Evolutionary conservation across 1,284 basidiomycete species (phyloP).

Genomic region (Stygiomarasmius scandens): DNA sequence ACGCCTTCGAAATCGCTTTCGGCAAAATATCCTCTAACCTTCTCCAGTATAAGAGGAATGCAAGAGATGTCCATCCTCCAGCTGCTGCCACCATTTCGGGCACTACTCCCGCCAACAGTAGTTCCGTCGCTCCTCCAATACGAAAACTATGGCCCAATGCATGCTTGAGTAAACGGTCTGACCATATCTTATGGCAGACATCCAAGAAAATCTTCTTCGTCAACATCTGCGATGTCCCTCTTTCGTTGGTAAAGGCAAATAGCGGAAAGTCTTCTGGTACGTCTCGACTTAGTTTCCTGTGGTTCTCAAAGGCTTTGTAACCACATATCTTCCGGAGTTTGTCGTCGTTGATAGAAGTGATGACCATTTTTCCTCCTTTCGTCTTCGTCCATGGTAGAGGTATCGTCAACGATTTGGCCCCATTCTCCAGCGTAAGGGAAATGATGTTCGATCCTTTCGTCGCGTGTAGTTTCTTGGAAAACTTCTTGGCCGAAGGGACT

Average conservation of each 20-base stretch:
- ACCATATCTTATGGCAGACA: constrained; percentile 21
- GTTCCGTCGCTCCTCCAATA: constrained; percentile 30
- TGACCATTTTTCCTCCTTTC: neutral
- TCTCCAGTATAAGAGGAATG: constrained; percentile 27
- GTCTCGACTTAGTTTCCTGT: neutral
- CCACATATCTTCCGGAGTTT: neutral
- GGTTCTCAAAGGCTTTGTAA: neutral
- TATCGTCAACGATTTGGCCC: neutral
- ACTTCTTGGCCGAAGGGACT: neutral
- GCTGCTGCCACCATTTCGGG: constrained; percentile 26
- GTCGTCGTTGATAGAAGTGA: neutral
- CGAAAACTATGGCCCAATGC: constrained; percentile 30
- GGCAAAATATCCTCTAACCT: no score
- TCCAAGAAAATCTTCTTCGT: constrained; percentile 17
- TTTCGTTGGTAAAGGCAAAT: neutral
- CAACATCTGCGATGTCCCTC: neutral
- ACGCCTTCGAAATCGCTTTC: no score
- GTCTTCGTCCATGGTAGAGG: neutral
- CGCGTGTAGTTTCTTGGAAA: neutral
- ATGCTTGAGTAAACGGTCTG: neutral
- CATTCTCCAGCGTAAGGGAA: neutral
- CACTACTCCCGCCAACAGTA: constrained; percentile 26
- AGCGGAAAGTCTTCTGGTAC: neutral
- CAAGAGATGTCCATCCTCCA: constrained; percentile 31
- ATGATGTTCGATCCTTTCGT: neutral